Conservation (phyloP, 331 rosid genomes). For the Acacia concinna region DNA sequence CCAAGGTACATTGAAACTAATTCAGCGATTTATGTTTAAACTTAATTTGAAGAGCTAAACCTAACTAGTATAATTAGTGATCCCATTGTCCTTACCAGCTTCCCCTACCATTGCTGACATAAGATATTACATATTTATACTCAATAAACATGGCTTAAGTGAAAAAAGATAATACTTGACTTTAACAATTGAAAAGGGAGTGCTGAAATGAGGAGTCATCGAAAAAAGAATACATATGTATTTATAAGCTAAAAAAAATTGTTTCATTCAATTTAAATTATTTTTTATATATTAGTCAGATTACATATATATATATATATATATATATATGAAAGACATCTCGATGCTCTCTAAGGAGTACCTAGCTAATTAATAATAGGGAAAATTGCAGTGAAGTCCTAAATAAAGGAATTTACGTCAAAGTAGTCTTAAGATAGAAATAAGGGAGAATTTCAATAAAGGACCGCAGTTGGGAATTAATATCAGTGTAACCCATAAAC, state of each 20-base stretch:
- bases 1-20: not conserved
- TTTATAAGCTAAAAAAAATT: not conserved
- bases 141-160: not conserved
- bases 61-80: not conserved
- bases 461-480: no score
- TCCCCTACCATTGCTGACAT: not conserved
- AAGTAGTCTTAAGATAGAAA: no score
- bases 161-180: not conserved
- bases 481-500: no score
- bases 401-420: no score
- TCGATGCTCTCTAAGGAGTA: no score
- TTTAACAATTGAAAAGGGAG: not conserved
- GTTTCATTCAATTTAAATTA: no score
- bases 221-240: not conserved
- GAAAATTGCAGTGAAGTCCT: no score
- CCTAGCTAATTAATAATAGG: no score
- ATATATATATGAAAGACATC: no score
- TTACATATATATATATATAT: no score
- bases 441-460: no score
- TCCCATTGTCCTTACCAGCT: constrained; percentile 20
- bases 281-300: not conserved
- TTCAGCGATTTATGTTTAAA: not conserved
- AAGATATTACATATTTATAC: not conserved
- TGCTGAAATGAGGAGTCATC: not conserved
- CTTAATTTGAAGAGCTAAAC: not conserved